Conservation (phyloP, 306 rosid species). For the Cotoneaster glaucophyllus region DNA sequence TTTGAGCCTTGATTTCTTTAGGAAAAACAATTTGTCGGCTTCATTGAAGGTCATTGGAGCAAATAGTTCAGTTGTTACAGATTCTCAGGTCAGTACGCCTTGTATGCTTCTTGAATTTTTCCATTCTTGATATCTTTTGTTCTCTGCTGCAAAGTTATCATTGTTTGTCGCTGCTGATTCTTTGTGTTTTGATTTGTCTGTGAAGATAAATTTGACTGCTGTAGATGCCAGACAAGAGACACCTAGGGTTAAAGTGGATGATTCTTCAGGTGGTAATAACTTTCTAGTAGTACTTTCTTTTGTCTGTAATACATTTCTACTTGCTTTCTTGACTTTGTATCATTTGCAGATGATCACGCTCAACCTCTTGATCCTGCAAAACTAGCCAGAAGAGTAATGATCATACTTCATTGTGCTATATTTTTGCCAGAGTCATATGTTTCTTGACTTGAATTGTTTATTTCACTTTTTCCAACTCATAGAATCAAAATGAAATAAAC, state of each 20-base stretch:
- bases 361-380: slow-evolving; percentile 32
- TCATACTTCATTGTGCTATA: slow-evolving; percentile 11
- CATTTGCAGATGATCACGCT: slow-evolving; percentile 36
- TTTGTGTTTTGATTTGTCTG: neutral
- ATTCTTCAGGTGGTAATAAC: slow-evolving; percentile 40
- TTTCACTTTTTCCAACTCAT: neutral
- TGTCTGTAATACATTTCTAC: neutral
- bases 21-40: slow-evolving; percentile 67
- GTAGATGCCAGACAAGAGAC: slow-evolving; percentile 39
- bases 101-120: slow-evolving; percentile 18
- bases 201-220: slow-evolving; percentile 32
- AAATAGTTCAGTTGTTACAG: slow-evolving; percentile 29
- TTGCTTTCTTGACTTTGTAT: slow-evolving; percentile 9
- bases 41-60: slow-evolving; percentile 61
- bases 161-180: slow-evolving; percentile 3
- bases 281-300: neutral
- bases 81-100: slow-evolving; percentile 55
- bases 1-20: slow-evolving; percentile 68
- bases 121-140: neutral
- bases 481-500: neutral
- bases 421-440: neutral
- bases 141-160: neutral
- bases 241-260: slow-evolving; percentile 25
- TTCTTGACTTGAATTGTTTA: slow-evolving; percentile 9
- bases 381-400: slow-evolving; percentile 67